Conservation (phyloP, 129 eudicot genomes). For the Flaveria ramosissima region DNA sequence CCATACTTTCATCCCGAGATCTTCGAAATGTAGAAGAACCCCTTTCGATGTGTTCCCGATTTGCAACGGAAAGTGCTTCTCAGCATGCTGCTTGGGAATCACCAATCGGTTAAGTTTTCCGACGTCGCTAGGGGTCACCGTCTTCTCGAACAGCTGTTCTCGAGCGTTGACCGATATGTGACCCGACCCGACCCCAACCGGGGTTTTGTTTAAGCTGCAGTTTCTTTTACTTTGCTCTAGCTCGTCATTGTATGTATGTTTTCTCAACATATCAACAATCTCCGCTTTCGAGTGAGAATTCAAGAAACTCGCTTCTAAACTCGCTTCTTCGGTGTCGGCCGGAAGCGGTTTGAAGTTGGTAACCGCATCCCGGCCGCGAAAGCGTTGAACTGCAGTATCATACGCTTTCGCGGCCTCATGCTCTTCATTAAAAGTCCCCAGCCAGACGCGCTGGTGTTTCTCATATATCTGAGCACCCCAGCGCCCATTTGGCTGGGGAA, state of each 20-base stretch:
- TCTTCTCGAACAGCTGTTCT: constrained; percentile 70
- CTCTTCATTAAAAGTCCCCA: constrained; percentile 84
- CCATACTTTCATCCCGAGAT: constrained; percentile 77
- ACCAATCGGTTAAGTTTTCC: constrained; percentile 85
- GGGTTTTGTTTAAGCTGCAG: constrained; percentile 19
- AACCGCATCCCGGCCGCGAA: constrained; percentile 92
- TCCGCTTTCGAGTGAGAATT: constrained; percentile 70
- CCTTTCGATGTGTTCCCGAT: constrained; percentile 61
- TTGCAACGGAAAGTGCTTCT: constrained; percentile 79
- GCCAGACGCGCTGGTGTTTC: constrained; percentile 90
- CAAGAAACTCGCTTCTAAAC: constrained; percentile 53
- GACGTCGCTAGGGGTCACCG: constrained; percentile 86
- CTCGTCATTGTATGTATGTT: constrained; percentile 85
- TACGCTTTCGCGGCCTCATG: constrained; percentile 85
- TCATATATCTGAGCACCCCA: constrained; percentile 99
- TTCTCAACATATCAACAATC: constrained; percentile 86
- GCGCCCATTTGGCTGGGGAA: constrained; percentile 93
- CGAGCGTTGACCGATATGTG: constrained; percentile 30
- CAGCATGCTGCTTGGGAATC: constrained; percentile 91
- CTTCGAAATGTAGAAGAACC: constrained; percentile 76
- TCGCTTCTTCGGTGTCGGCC: constrained; percentile 32
- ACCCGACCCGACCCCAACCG: constrained; percentile 34
- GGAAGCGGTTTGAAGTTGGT: constrained; percentile 67
- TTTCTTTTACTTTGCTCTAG: constrained; percentile 64
- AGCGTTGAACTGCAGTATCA: constrained; percentile 79